Conservation (phyloP, 345 rosid genomes). For the Citrus inodora region DNA sequence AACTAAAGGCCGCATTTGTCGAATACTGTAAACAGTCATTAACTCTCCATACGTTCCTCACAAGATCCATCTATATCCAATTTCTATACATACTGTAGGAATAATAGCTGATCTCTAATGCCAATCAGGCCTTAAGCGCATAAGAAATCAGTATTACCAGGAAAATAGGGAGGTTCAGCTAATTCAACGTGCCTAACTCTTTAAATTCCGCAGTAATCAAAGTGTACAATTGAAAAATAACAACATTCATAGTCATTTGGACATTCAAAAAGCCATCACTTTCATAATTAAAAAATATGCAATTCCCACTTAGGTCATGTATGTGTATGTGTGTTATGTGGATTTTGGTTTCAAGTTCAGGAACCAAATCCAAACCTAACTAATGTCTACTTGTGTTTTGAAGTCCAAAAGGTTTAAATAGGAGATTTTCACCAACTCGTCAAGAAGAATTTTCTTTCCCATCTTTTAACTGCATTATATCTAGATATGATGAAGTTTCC, state of each 20-base stretch:
- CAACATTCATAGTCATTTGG: background rate
- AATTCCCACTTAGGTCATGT: background rate
- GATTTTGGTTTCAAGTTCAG: background rate
- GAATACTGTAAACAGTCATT: background rate
- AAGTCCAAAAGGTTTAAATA: background rate
- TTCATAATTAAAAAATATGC: background rate
- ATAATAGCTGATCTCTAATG: background rate
- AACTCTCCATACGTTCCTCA: background rate
- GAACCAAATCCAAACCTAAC: background rate
- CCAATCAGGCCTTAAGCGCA: background rate
- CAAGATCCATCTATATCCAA: background rate
- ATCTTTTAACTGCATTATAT: background rate
- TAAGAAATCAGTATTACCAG: background rate
- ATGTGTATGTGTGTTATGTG: background rate
- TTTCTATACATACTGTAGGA: background rate
- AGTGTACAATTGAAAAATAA: background rate
- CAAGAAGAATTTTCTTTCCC: background rate
- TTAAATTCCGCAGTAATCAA: background rate
- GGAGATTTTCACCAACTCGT: background rate
- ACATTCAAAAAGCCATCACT: background rate
- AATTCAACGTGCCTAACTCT: background rate
- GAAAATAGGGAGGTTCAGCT: background rate
- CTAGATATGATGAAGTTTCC: background rate
- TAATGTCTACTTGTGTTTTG: background rate
- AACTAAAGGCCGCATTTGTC: background rate